Evolutionary conservation across 148 eudicot species (phyloP), one percentile per base, ranked within the genome.

Genomic region (Chenopodium formosanum): DNA sequence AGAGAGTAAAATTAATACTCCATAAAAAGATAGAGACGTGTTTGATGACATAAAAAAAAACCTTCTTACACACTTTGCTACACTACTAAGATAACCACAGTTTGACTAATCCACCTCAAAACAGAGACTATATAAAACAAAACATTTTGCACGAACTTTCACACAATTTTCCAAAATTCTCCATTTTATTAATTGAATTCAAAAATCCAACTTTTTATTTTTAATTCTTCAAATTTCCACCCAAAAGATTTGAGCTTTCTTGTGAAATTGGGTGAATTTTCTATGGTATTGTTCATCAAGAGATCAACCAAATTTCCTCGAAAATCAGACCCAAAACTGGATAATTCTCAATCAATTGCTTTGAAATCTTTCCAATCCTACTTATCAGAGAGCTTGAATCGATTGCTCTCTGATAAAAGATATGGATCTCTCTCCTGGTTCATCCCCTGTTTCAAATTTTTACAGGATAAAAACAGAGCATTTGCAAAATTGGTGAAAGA

Each of bases 401-500:
- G 82, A 46, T 58, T 89, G 60, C 70, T 86, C 22, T n/a, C 67
- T 10, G 79, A 83, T 19, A 74, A 84, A 12, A 72, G 74, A 34
- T 84, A 82, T 32, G 89, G 79, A 20, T 89, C 93, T 72, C 75
- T 90, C 31, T 52, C 65, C 34, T 80, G 87, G 85, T 44, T 85
- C 60, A 74, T 77, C 4, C 76, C 86, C 44, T 83, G 90, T 81
- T 83, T 92, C 47, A 86, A 83, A 48, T 78, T 89, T 32, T 27
- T 89, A 16, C 75, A 84, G 17, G 66, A 83, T 60, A 69, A 72
- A 27, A 85, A 90, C 89, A 90, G 50, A 77, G 91, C 89, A 56
- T 93, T 92, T 78, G 86, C 88, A 14, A 89, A 85, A 81, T 82
- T 94, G 23, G 82, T 87, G 14, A 82, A 85, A 60, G 89, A 88